Conservation (phyloP, 2,329 filamentous ascomycete genomes). For the Beauveria scarabaeidicola region DNA sequence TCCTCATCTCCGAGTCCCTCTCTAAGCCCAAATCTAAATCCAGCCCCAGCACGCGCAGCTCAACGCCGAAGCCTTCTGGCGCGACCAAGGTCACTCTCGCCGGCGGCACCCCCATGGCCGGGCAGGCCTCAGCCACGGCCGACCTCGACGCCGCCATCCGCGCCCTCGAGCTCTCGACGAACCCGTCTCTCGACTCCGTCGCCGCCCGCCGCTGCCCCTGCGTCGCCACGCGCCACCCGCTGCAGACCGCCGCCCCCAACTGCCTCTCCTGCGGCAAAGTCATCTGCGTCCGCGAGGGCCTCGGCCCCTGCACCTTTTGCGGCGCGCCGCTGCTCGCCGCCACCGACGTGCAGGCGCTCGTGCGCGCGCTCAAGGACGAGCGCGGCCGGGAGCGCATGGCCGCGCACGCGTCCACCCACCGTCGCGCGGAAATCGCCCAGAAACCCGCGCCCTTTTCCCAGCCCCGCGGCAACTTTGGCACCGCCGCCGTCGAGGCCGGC, state of each 20-base stretch:
- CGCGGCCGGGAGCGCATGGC: slow-evolving; percentile 81
- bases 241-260: slow-evolving; percentile 87
- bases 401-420: slow-evolving; percentile 63
- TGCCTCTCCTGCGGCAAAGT: slow-evolving; percentile 91
- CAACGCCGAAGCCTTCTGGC: slow-evolving; percentile 41
- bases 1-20: slow-evolving; percentile 68
- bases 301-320: slow-evolving; percentile 92
- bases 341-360: slow-evolving; percentile 75
- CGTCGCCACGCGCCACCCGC: slow-evolving; percentile 76
- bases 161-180: slow-evolving; percentile 82
- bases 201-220: slow-evolving; percentile 68
- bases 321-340: slow-evolving; percentile 61
- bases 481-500: slow-evolving; percentile 19
- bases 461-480: slow-evolving; percentile 26
- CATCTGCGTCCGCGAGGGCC: slow-evolving; percentile 85
- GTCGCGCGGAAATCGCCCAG: slow-evolving; percentile 54
- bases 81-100: slow-evolving; percentile 61
- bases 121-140: slow-evolving; percentile 63
- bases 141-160: slow-evolving; percentile 77
- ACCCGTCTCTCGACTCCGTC: slow-evolving; percentile 55
- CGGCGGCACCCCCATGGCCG: slow-evolving; percentile 75
- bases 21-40: slow-evolving; percentile 49
- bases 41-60: slow-evolving; percentile 41
- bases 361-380: slow-evolving; percentile 74
- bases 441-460: slow-evolving; percentile 52